These are phyloP conservation scores for Solanum appendiculatum DNA, from an alignment of 257 asterid genomes.

Conservation along the genomic window DNA sequence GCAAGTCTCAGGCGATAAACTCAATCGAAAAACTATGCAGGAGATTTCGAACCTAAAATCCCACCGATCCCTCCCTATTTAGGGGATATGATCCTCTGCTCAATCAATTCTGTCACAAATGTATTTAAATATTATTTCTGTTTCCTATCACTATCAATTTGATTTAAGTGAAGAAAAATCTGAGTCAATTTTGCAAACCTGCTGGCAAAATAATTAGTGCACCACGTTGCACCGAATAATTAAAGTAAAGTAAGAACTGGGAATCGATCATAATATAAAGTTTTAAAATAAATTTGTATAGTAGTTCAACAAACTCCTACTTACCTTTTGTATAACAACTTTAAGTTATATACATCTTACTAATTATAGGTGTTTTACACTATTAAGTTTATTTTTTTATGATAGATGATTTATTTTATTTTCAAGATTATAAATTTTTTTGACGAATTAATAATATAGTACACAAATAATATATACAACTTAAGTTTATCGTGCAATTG, in stretches of 20 bases:
- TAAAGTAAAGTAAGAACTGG: background rate
- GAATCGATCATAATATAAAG: background rate
- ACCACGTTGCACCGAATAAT: background rate
- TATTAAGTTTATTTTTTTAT: background rate
- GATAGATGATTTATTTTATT: background rate
- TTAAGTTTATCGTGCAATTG: background rate
- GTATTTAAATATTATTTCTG: background rate
- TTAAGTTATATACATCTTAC: background rate
- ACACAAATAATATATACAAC: background rate
- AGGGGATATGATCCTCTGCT: fast-evolving
- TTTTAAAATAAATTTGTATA: background rate
- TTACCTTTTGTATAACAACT: background rate
- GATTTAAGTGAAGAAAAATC: background rate
- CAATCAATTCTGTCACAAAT: background rate
- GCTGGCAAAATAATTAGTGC: background rate
- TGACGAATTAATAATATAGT: background rate
- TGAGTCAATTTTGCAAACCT: background rate
- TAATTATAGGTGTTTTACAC: background rate
- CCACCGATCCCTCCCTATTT: background rate
- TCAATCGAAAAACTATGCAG: background rate
- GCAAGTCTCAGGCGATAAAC: background rate
- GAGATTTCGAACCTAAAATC: background rate
- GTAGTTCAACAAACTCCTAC: background rate
- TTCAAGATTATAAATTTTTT: background rate
- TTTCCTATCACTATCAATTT: background rate